Percentiles rank a stretch among this genome's conserved stretches.
Conservation (phyloP, 2,329 filamentous ascomycete genomes). For the Waltergamsia citrina region DNA sequence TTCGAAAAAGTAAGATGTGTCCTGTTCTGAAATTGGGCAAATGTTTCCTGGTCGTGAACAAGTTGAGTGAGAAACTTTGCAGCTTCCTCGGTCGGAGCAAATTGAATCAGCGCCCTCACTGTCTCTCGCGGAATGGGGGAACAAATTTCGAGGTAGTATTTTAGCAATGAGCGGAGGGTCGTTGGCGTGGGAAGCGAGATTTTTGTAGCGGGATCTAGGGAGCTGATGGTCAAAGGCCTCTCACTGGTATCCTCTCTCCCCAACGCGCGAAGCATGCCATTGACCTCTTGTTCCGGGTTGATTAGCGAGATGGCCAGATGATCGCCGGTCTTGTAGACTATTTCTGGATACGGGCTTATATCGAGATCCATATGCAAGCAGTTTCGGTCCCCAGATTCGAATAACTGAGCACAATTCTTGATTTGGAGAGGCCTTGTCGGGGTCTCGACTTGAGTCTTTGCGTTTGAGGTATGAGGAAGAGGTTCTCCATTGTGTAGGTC, state of each 20-base stretch:
- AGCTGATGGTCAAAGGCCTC: too few species aligned
- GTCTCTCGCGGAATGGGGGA: too few species aligned
- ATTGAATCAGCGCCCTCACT: too few species aligned
- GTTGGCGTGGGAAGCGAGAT: too few species aligned
- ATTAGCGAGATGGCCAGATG: slow-evolving; percentile 27
- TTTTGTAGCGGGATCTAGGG: too few species aligned
- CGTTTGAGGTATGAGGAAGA: not conserved
- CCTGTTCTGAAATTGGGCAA: not conserved
- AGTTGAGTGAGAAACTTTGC: too few species aligned
- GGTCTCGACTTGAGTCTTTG: not conserved
- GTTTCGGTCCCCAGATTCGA: slow-evolving; percentile 11
- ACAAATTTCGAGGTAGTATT: too few species aligned
- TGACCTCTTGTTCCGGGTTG: slow-evolving; percentile 24
- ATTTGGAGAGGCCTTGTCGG: not conserved
- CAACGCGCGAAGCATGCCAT: slow-evolving; percentile 17
- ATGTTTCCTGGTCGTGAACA: too few species aligned
- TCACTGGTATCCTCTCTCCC: slow-evolving; percentile 8
- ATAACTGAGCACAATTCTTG: not conserved
- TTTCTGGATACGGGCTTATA: slow-evolving; percentile 13
- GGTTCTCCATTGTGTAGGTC: not conserved
- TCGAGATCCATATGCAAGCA: slow-evolving; percentile 27
- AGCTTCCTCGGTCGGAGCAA: too few species aligned
- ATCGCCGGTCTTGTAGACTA: slow-evolving; percentile 28
- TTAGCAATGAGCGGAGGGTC: too few species aligned
- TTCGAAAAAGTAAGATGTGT: not conserved